A percentile compares a stretch with the other conserved stretches of the same genome.
Evolutionary conservation across 139 green algal genomes (phyloP).

Genomic region (Zygnema circumcarinatum): DNA sequence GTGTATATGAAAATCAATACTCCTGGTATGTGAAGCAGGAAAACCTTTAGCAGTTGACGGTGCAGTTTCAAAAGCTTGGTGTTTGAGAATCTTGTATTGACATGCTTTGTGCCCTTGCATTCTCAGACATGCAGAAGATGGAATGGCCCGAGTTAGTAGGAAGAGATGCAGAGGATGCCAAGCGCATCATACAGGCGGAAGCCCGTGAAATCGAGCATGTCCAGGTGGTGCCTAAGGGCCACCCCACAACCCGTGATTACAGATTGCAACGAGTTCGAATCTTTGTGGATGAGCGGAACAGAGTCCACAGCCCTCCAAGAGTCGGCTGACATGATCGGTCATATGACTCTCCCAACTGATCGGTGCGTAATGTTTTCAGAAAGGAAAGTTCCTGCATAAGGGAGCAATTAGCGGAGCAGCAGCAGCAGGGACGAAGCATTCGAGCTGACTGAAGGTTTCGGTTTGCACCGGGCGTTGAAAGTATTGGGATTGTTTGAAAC

Average conservation of each 20-base stretch:
- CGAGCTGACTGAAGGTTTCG: too few species aligned
- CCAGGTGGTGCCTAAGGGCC: slow-evolving; percentile 9
- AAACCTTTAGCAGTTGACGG: too few species aligned
- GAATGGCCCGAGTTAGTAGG: slow-evolving; percentile 17
- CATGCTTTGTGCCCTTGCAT: background rate
- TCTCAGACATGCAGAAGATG: background rate
- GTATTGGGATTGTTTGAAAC: too few species aligned
- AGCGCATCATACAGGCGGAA: background rate
- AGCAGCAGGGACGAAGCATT: too few species aligned
- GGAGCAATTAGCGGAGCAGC: too few species aligned
- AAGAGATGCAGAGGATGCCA: slow-evolving; percentile 4
- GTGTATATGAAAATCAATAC: too few species aligned
- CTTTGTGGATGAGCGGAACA: slow-evolving; percentile 9
- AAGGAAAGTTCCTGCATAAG: too few species aligned
- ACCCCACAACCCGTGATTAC: background rate
- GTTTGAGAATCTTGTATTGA: too few species aligned
- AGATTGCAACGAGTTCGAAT: slow-evolving; percentile 5
- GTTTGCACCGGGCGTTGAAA: too few species aligned
- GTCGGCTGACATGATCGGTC: background rate
- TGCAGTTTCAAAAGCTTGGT: too few species aligned
- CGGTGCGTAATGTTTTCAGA: too few species aligned
- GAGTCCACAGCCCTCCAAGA: background rate
- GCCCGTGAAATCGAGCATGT: background rate
- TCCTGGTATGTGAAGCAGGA: too few species aligned
- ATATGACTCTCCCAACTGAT: background rate